A percentile compares a stretch with the other conserved stretches of the same genome.
These are phyloP conservation scores for Penicillium taxi DNA, from an alignment of 495 filamentous ascomycete genomes.

Conservation along the genomic window DNA sequence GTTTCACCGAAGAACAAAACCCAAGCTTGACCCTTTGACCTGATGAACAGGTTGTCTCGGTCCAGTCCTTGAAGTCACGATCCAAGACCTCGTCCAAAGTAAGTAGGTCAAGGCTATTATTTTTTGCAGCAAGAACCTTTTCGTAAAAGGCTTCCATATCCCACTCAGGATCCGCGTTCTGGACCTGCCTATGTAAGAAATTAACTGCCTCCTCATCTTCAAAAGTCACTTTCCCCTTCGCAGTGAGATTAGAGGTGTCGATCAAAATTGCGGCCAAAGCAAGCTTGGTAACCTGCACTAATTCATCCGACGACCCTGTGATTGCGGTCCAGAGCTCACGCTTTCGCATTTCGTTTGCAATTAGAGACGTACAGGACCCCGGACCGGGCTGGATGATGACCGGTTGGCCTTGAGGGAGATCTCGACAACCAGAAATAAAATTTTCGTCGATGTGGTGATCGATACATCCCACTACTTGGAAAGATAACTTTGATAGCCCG, in stretches of 20 bases:
- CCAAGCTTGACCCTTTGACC: slow-evolving; percentile 49
- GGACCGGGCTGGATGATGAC: slow-evolving; percentile 56
- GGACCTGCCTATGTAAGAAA: slow-evolving; percentile 52
- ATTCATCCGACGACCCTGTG: slow-evolving; percentile 20
- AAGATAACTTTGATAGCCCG: slow-evolving; percentile 31
- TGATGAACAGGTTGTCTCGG: slow-evolving; percentile 33
- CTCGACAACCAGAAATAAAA: slow-evolving; percentile 37
- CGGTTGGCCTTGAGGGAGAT: slow-evolving; percentile 26
- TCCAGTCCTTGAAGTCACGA: slow-evolving; percentile 93
- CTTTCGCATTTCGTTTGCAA: slow-evolving; percentile 53
- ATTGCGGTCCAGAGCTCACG: slow-evolving; percentile 41
- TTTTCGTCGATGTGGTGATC: slow-evolving; percentile 89
- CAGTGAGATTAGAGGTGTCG: slow-evolving; percentile 70
- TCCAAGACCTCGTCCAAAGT: slow-evolving; percentile 65
- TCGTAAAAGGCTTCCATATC: slow-evolving; percentile 54
- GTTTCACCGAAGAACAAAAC: slow-evolving; percentile 64
- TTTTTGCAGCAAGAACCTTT: slow-evolving; percentile 58
- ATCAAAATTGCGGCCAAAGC: slow-evolving; percentile 74
- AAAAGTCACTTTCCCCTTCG: slow-evolving; percentile 63
- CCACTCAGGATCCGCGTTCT: slow-evolving; percentile 15
- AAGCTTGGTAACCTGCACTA: slow-evolving; percentile 59
- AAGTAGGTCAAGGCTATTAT: slow-evolving; percentile 56
- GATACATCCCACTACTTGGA: slow-evolving; percentile 62
- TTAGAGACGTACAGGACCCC: slow-evolving; percentile 75
- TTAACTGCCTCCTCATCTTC: slow-evolving; percentile 57